phyloP scores from a whole-genome alignment of 1,284 basidiomycete species.

The Chiua sp. region DNA sequence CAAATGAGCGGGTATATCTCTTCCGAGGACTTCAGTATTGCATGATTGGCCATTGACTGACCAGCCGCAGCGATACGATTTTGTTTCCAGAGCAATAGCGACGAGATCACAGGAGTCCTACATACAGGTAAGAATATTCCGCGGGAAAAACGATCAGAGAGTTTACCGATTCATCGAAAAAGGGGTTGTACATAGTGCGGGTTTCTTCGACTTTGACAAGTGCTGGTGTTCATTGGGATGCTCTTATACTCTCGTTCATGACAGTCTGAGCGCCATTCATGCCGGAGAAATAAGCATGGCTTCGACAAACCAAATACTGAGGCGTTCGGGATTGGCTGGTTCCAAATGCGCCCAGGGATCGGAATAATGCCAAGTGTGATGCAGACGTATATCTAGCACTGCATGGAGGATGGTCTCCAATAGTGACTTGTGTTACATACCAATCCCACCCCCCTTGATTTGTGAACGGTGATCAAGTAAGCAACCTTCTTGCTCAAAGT shows the following conservation, averaged over 20 bases:
- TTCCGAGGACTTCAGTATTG: slow-evolving; percentile 7
- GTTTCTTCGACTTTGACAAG: background rate
- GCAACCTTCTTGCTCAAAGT: background rate
- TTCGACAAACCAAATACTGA: slow-evolving; percentile 22
- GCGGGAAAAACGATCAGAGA: background rate
- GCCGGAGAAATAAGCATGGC: slow-evolving; percentile 18
- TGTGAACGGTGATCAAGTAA: background rate
- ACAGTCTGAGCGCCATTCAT: background rate
- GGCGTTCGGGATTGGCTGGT: slow-evolving; percentile 5
- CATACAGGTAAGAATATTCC: background rate
- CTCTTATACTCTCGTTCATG: too few relatives aligned
- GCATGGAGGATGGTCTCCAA: background rate
- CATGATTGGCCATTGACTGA: slow-evolving; percentile 13
- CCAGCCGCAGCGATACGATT: slow-evolving; percentile 16
- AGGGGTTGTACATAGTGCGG: slow-evolving; percentile 10
- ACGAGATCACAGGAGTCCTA: slow-evolving; percentile 22
- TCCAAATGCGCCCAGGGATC: background rate
- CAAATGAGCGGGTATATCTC: slow-evolving; percentile 25
- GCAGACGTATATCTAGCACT: background rate
- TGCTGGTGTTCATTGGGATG: background rate
- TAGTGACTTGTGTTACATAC: background rate
- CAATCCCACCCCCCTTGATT: background rate
- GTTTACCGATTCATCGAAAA: slow-evolving; percentile 22
- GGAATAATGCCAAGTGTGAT: slow-evolving; percentile 1
- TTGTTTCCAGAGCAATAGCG: slow-evolving; percentile 6